phyloP scores from a whole-genome alignment of 1,139 yeast species.

The Geotrichum carabidarum region DNA sequence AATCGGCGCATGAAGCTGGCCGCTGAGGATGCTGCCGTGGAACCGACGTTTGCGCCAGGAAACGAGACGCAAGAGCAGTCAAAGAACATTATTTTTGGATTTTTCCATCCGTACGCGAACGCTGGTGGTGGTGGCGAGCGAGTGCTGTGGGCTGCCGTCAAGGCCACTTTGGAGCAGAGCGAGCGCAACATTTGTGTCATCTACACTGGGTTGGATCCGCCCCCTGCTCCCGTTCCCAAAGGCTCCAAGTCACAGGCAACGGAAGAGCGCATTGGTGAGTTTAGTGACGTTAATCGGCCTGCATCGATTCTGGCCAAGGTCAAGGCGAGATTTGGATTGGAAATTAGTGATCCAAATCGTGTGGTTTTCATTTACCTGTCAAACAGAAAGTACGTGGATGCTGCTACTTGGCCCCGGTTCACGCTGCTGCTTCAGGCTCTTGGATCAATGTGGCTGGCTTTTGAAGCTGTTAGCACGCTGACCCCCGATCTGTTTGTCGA shows the following conservation, averaged over 20 bases:
- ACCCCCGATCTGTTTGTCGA: slow-evolving; percentile 92
- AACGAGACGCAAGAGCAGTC: not conserved
- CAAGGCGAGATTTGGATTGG: slow-evolving; percentile 57
- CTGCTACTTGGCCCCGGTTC: slow-evolving; percentile 67
- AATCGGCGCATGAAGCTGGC: slow-evolving; percentile 15
- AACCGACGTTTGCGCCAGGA: slow-evolving; percentile 9
- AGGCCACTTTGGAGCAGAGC: slow-evolving; percentile 55
- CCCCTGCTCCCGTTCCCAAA: slow-evolving; percentile 12
- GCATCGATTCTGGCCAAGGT: slow-evolving; percentile 56
- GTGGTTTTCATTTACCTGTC: slow-evolving; percentile 67
- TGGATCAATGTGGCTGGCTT: slow-evolving; percentile 64
- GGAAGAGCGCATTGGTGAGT: slow-evolving; percentile 1
- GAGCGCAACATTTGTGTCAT: slow-evolving; percentile 58
- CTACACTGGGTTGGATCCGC: slow-evolving; percentile 59
- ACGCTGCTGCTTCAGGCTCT: slow-evolving; percentile 84
- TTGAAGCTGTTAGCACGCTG: slow-evolving; percentile 64
- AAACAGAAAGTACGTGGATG: slow-evolving; percentile 62
- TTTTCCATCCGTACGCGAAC: slow-evolving; percentile 92
- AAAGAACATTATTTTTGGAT: slow-evolving; percentile 58
- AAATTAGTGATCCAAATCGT: slow-evolving; percentile 45
- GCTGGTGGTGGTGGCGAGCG: slow-evolving; percentile 99
- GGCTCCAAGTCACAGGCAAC: not conserved
- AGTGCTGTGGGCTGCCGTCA: slow-evolving; percentile 91
- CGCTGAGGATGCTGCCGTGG: slow-evolving; percentile 9
- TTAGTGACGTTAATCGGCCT: slow-evolving; percentile 40